Evolutionary conservation across 768 basidiomycete species (phyloP), one percentile per base, ranked within the genome.

Genomic region (Floccularia luteovirens): DNA sequence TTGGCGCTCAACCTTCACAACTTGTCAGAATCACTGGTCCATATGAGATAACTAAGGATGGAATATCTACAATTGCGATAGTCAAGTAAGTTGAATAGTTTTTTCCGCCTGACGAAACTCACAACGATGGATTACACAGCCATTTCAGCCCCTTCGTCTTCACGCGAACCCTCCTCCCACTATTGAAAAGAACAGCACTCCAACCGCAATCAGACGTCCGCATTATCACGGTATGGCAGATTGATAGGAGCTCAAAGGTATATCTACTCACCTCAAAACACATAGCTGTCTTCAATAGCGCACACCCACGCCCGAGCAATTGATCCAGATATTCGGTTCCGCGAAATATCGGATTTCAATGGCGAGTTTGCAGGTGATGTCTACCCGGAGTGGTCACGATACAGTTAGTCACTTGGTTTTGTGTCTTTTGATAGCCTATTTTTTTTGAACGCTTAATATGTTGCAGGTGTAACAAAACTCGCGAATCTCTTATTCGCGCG

Each of bases 381-480:
- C 4, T 55, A 48, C 25, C 55, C 58, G 1, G 49, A 54, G 17
- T 53, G 50, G 48, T 47, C 53, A 17, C 46, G 50, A 12, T 55
- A 61, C n/a, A 45, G 56, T 54, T 42, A 52, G 48, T n/a, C 2
- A 20, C 8, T 30, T 14, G 27, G 8, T 30, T 14, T 30, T 30
- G 27, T 30, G 14, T 8, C 14, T 14, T 30, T 10, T 30, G 27
- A 30, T 14, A 10, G 8, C 10, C 27, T 30, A 14, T 30, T 30
- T 30, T 8, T 8, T 30, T 14, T 30, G 27, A 30, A 30, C 30
- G 5, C 13, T 28, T 23, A 14, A 30, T 14, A 8, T 14, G 27
- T 30, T 30, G 27, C 24, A 75, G 75, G 48, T 0, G 49, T 66
- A 21, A 61, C 71, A 21, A 78, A 79, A 48, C 56, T 79, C 24